Evolutionary conservation across 75 land plant genomes (phyloP), one percentile per base, ranked within the genome.

Genomic region (Cunninghamia lanceolata): DNA sequence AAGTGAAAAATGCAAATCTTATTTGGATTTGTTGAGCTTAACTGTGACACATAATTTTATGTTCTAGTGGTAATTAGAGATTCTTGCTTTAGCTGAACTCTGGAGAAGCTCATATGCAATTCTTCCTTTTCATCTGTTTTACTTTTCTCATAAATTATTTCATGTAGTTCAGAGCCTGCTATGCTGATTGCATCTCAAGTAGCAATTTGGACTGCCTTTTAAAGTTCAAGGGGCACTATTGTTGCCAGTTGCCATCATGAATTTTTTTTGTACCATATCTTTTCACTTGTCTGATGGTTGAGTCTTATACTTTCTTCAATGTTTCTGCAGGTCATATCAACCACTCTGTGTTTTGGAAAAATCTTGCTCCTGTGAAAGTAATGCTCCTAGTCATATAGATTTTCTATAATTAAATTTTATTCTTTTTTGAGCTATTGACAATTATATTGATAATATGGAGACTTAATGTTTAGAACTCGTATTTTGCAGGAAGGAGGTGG

Each of bases 321-420:
- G 38, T 15, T 88, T 14, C n/a, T 88, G 79, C 94, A 97, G 99
- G 98, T 73, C 98, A 98, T 86, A 83, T 98, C 59, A 98, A 98
- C 80, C 99, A 98, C 88, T 92, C 95, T 1, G 93, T 98, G 54
- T 98, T 98, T 86, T 98, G 99, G 98, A 93, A 98, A 88, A 98
- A 96, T 91, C 92, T 98, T 10, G 82, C 94, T 40, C 98, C 95
- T 47, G 73, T 84, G 63, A 87, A 85, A 21, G 98, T 96, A 88
- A 89, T 91, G 63, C 74, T 40, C 19, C 75, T 83, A 21, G 34
- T 35, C 32, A 63, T 45, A 17, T 14, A 21, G 2, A n/a, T 25
- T 75, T 25, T 34, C 19, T 56, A 63, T 45, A 25, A 34, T 53
- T 43, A 71, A 59, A 32, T 9, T 6, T 71, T 71, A 10, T 32